These are phyloP conservation scores for Macrolepiota fuliginosa DNA, from an alignment of 768 basidiomycete genomes.

Conservation along the genomic window DNA sequence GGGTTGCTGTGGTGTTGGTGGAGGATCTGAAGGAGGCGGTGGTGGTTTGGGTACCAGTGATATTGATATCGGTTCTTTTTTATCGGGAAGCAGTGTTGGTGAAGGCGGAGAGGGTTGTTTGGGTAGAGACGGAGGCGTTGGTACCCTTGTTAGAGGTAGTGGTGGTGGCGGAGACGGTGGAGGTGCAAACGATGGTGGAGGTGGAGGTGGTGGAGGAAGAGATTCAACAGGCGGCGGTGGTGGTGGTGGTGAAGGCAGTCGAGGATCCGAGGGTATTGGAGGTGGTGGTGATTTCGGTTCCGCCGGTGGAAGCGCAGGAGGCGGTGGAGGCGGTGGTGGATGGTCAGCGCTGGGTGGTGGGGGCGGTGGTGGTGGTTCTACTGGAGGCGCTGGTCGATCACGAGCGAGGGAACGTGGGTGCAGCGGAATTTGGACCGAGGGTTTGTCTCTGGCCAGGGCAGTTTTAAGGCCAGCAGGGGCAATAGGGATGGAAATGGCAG, in stretches of 20 bases:
- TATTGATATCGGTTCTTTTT: constrained; percentile 29
- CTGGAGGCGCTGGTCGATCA: constrained; percentile 20
- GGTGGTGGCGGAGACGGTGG: constrained; percentile 23
- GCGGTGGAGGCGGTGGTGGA: constrained; percentile 30
- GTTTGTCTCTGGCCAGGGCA: constrained; percentile 23
- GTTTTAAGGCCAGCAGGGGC: constrained; percentile 11
- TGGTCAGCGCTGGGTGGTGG: constrained; percentile 25
- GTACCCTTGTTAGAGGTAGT: constrained; percentile 20
- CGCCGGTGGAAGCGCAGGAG: constrained; percentile 24
- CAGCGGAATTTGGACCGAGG: constrained; percentile 26
- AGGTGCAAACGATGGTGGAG: constrained; percentile 24
- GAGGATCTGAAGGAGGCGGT: constrained; percentile 17
- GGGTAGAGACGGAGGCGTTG: constrained; percentile 20
- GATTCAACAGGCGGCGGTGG: constrained; percentile 17
- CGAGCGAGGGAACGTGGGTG: constrained; percentile 18
- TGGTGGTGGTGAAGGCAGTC: constrained; percentile 18
- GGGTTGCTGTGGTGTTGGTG: constrained; percentile 18
- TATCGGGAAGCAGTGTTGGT: constrained; percentile 33
- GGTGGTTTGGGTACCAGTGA: constrained; percentile 29
- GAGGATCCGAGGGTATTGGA: constrained; percentile 21
- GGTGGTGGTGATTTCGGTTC: constrained; percentile 29
- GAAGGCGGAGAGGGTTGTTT: constrained; percentile 29
- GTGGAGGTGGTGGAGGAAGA: constrained; percentile 28
- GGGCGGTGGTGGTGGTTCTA: constrained; percentile 23
- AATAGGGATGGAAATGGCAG: constrained; percentile 27